Evolutionary conservation across 164 flowering plant species (phyloP), one percentile per base, ranked within the genome.

Genomic region (Akebia trifoliata): DNA sequence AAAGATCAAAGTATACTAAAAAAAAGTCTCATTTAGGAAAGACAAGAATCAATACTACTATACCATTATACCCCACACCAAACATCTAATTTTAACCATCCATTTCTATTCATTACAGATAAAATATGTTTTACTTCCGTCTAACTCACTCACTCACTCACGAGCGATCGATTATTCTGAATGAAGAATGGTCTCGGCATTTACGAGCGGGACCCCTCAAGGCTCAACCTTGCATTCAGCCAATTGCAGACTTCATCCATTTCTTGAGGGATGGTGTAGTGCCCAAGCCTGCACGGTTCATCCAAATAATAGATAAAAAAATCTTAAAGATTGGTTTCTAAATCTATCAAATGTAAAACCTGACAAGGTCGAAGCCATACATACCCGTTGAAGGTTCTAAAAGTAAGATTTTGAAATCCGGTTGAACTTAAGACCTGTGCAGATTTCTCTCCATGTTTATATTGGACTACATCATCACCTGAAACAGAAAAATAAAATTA

Each of bases 281-380:
- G 99, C 21, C 97, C 99, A 60, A 93, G 83, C 80, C 99, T 93
- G 91, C 74, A 80, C n/a, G n/a, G n/a, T n/a, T n/a, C n/a, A n/a
- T n/a, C n/a, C n/a, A n/a, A n/a, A n/a, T n/a, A n/a, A n/a, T n/a
- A n/a, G n/a, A n/a, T n/a, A n/a, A n/a, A n/a, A n/a, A n/a, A n/a
- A n/a, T n/a, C n/a, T n/a, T n/a, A n/a, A n/a, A n/a, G n/a, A 29
- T 31, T 29, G 18, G 18, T 22, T 54, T 18, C 14, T 10, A 11
- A 15, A 3, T 43, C 2, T 12, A 25, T 51, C 4, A 39, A 28
- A 7, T 36, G 11, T 56, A 35, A 42, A 59, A 26, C 26, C 50
- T 39, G 40, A 31, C 17, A 37, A 20, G 28, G 17, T 9, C 2
- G 26, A 55, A 22, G 39, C 4, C 2, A 49, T 30, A 20, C 10